A percentile compares a stretch with the other conserved stretches of the same genome.
These are phyloP conservation scores for Blastobotrys mokoenaii DNA, from an alignment of 805 yeast genomes.

Conservation along the genomic window DNA sequence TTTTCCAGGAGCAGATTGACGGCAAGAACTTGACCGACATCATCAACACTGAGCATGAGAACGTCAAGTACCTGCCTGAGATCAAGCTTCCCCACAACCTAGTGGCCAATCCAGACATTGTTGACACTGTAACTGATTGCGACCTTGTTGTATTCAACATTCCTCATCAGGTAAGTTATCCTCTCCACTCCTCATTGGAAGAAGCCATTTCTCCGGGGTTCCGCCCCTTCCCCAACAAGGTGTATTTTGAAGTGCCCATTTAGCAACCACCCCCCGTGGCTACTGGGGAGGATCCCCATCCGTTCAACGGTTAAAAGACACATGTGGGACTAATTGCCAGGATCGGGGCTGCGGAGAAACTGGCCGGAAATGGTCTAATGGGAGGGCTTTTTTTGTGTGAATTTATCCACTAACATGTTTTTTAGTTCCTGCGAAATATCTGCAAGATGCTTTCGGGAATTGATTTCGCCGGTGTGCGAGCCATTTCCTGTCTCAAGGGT, in stretches of 20 bases:
- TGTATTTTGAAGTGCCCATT: too few relatives aligned
- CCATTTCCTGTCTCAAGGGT: constrained; percentile 94
- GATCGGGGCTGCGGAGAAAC: too few relatives aligned
- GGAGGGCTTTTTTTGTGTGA: too few relatives aligned
- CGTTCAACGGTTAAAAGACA: too few relatives aligned
- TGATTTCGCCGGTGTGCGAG: constrained; percentile 63
- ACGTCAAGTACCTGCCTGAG: constrained; percentile 89
- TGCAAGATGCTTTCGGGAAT: constrained; percentile 70
- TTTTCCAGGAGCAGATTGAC: constrained; percentile 68
- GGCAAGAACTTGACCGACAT: constrained; percentile 82
- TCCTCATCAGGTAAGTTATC: constrained; percentile 64
- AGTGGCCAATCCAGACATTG: constrained; percentile 77
- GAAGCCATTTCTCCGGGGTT: too few relatives aligned
- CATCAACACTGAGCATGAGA: constrained; percentile 84
- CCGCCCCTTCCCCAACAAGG: too few relatives aligned
- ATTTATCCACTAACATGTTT: too few relatives aligned
- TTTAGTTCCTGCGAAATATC: constrained; percentile 61
- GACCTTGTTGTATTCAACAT: constrained; percentile 88
- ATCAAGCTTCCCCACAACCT: constrained; percentile 80
- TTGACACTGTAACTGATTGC: constrained; percentile 67
- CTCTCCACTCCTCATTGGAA: too few relatives aligned
- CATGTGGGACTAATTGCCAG: too few relatives aligned
- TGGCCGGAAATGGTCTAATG: too few relatives aligned
- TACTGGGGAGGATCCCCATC: too few relatives aligned
- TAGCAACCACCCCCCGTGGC: too few relatives aligned